Evolutionary conservation across 139 green algal genomes (phyloP).

Genomic region (Chlorella sp.): DNA sequence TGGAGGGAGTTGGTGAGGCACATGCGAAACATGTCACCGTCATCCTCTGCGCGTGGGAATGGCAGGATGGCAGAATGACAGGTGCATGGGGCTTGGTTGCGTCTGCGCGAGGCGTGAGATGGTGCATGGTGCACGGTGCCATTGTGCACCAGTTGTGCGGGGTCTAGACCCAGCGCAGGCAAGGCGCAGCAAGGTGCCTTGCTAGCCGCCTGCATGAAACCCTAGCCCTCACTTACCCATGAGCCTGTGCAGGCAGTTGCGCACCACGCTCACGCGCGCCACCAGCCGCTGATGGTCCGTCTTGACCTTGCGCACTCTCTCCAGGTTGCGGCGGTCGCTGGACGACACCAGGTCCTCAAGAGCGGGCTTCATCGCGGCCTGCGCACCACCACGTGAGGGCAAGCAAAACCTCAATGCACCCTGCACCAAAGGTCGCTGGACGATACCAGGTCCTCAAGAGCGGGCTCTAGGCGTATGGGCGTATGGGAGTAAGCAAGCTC

Average conservation of each 20-base stretch:
- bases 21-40: constrained; percentile 17
- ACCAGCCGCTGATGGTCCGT: constrained; percentile 70
- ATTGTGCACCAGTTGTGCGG: too few relatives aligned
- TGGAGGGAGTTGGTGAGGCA: background rate
- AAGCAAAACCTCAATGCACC: background rate
- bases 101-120: background rate
- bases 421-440: background rate
- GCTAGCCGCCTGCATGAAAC: background rate
- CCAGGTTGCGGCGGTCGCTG: constrained; percentile 62
- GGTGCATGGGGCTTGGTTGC: background rate
- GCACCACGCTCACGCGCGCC: constrained; percentile 40
- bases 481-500: background rate
- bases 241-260: constrained; percentile 65
- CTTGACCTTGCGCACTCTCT: constrained; percentile 76
- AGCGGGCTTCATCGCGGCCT: constrained; percentile 42
- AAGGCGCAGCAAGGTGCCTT: too few relatives aligned
- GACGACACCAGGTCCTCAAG: constrained; percentile 65
- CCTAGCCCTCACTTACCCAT: constrained; percentile 31
- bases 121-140: too few relatives aligned
- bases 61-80: background rate
- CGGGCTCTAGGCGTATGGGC: too few relatives aligned
- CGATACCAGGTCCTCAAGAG: too few relatives aligned
- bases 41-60: constrained; percentile 10
- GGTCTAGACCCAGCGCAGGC: too few relatives aligned
- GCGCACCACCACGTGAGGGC: background rate